These are phyloP conservation scores for Fraxinus floribunda DNA, from an alignment of 305 asterid species.

Conservation along the genomic window DNA sequence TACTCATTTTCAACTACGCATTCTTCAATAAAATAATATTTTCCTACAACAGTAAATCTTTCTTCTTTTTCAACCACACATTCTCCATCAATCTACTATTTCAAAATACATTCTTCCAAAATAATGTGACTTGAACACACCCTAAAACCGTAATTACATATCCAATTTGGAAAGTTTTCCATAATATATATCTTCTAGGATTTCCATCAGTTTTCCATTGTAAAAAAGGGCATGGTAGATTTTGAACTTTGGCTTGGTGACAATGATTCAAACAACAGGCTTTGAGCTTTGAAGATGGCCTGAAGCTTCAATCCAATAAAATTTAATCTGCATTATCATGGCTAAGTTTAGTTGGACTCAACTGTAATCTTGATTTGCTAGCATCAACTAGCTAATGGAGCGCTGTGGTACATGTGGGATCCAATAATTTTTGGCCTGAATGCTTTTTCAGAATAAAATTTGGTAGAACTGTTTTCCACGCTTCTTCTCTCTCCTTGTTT, in stretches of 20 bases:
- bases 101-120: too few relatives aligned
- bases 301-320: not conserved
- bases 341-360: not conserved
- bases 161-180: not conserved
- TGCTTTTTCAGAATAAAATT: not conserved
- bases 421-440: not conserved
- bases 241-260: not conserved
- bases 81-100: too few relatives aligned
- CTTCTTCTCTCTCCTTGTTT: not conserved
- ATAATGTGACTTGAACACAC: too few relatives aligned
- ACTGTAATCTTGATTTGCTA: not conserved
- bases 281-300: not conserved
- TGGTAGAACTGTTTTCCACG: not conserved
- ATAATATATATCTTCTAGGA: not conserved
- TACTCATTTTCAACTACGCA: too few relatives aligned
- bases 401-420: not conserved
- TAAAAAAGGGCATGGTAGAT: not conserved
- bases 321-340: not conserved
- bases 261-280: not conserved
- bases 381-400: not conserved
- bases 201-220: not conserved
- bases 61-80: too few relatives aligned
- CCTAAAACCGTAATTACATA: not conserved
- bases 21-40: too few relatives aligned
- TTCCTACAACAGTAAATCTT: too few relatives aligned